These are phyloP conservation scores for Bryoerythrophyllum caledonicum DNA, from an alignment of 225 moss, liverwort and hornwort species.

Conservation along the genomic window DNA sequence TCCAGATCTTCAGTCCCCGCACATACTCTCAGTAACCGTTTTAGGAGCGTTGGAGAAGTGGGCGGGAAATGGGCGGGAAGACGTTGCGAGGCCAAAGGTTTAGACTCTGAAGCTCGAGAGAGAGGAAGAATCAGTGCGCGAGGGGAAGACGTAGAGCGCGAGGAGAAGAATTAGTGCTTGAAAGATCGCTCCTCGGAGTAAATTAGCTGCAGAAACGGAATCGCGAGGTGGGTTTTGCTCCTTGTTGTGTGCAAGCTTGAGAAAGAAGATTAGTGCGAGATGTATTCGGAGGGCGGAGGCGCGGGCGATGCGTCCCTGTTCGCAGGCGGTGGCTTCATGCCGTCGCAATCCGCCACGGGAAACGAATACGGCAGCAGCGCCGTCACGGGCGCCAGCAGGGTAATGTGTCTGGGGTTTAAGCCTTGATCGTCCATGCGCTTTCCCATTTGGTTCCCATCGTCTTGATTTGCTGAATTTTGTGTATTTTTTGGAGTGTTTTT, in stretches of 20 bases:
- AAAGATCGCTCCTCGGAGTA: not conserved
- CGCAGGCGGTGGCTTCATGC: constrained; percentile 94
- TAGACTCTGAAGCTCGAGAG: not conserved
- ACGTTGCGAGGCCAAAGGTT: not conserved
- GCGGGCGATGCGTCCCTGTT: constrained; percentile 73
- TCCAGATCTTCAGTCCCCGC: too few relatives aligned
- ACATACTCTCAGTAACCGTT: too few relatives aligned
- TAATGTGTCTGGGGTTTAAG: constrained; percentile 6
- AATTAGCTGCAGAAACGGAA: not conserved
- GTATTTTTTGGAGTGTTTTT: not conserved
- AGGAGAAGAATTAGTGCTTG: not conserved
- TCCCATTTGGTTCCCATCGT: not conserved
- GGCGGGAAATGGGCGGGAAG: constrained; percentile 43
- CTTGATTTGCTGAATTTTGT: not conserved
- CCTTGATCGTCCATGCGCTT: constrained; percentile 8
- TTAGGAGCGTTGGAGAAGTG: not conserved
- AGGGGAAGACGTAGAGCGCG: too few relatives aligned
- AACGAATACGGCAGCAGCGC: constrained; percentile 44
- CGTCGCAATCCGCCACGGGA: constrained; percentile 62
- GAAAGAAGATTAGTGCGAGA: constrained; percentile 16
- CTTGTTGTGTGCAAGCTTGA: not conserved
- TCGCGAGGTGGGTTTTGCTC: not conserved
- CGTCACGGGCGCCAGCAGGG: constrained; percentile 40
- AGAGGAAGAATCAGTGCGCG: too few relatives aligned
- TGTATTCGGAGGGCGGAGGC: constrained; percentile 75